These are phyloP conservation scores for Arthrobotrys conoides DNA, from an alignment of 2,329 filamentous ascomycete species.

Conservation along the genomic window DNA sequence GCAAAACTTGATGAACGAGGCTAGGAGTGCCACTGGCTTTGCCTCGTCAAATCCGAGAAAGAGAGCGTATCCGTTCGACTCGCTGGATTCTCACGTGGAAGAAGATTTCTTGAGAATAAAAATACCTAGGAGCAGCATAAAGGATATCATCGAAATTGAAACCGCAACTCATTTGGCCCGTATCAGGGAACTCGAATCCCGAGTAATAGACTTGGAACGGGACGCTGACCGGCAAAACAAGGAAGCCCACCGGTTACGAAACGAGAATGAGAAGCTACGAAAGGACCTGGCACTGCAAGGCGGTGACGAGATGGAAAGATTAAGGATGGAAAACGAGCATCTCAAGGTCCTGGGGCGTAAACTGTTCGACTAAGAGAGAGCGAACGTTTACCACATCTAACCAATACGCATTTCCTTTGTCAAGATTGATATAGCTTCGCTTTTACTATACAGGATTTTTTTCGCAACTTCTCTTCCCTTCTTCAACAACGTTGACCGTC, in stretches of 20 bases:
- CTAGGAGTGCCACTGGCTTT: slow-evolving; percentile 51
- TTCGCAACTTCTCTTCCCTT: slow-evolving; percentile 33
- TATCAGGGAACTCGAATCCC: slow-evolving; percentile 44
- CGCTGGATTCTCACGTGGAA: slow-evolving; percentile 47
- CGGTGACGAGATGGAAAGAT: slow-evolving; percentile 55
- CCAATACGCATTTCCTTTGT: slow-evolving; percentile 51
- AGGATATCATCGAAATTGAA: slow-evolving; percentile 44
- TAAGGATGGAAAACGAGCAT: slow-evolving; percentile 55
- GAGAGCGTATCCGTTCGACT: slow-evolving; percentile 56
- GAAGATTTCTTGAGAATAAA: slow-evolving; percentile 46
- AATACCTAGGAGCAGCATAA: slow-evolving; percentile 53
- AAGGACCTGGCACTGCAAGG: slow-evolving; percentile 58
- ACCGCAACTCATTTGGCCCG: slow-evolving; percentile 22
- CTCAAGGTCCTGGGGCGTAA: slow-evolving; percentile 55
- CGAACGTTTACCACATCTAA: slow-evolving; percentile 1
- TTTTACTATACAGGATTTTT: slow-evolving; percentile 43
- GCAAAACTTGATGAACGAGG: slow-evolving; percentile 41
- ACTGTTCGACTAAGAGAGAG: slow-evolving; percentile 45
- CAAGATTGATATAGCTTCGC: slow-evolving; percentile 14
- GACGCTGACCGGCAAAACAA: slow-evolving; percentile 53
- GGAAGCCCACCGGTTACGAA: slow-evolving; percentile 46
- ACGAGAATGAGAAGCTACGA: slow-evolving; percentile 54
- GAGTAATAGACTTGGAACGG: slow-evolving; percentile 43
- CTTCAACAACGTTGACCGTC: slow-evolving; percentile 58
- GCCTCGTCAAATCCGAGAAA: slow-evolving; percentile 56